Evolutionary conservation across 768 basidiomycete genomes (phyloP).

Genomic region (Panellus pusillus): DNA sequence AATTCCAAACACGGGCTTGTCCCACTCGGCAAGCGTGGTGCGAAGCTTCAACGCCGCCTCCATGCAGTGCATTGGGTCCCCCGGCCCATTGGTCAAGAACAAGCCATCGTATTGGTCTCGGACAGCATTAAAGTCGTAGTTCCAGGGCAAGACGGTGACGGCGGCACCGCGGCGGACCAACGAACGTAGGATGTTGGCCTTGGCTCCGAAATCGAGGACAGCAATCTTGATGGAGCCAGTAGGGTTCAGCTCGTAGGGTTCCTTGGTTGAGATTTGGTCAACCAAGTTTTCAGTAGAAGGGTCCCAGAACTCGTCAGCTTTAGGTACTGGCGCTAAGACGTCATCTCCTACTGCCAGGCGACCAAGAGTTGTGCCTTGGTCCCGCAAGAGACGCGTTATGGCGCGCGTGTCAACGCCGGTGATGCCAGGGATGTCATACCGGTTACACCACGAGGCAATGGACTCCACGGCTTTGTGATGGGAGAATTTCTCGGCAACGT

Average conservation of each 20-base stretch:
- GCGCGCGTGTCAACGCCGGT: conserved; percentile 98
- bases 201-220: conserved; percentile 95
- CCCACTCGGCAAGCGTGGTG: conserved; percentile 84
- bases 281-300: conserved; percentile 91
- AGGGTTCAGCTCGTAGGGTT: conserved; percentile 83
- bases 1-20: conserved; percentile 93
- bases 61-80: conserved; percentile 88
- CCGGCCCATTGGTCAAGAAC: conserved; percentile 96
- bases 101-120: conserved; percentile 92
- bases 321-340: conserved; percentile 57
- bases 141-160: conserved; percentile 96
- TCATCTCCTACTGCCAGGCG: conserved; percentile 84
- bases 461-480: conserved; percentile 95
- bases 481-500: conserved; percentile 92
- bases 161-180: conserved; percentile 89
- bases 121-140: conserved; percentile 92
- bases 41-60: conserved; percentile 80
- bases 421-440: conserved; percentile 87
- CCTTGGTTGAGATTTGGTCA: conserved; percentile 86
- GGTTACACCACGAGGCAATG: conserved; percentile 89
- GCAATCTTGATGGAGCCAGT: conserved; percentile 88
- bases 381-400: conserved; percentile 88
- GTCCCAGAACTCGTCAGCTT: conserved; percentile 83
- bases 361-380: conserved; percentile 96
- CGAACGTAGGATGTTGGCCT: conserved; percentile 94